These are phyloP conservation scores for Scheffersomyces spartinae DNA, from an alignment of 805 yeast genomes.

Conservation along the genomic window DNA sequence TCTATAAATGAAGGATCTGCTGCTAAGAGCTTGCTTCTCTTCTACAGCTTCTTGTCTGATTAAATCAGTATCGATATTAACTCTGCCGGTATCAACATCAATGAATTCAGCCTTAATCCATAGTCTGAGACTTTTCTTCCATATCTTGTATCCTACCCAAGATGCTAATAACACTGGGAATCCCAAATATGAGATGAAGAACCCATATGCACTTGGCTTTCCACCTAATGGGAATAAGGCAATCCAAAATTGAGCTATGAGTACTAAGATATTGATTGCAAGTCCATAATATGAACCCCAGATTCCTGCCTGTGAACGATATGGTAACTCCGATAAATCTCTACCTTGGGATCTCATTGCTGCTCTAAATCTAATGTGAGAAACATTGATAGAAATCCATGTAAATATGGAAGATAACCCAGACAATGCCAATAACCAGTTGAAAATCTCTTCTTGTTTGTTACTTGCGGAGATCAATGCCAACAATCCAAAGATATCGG, in stretches of 20 bases:
- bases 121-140: constrained; percentile 14
- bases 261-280: constrained; percentile 34
- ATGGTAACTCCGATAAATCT: constrained; percentile 40
- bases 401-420: constrained; percentile 54
- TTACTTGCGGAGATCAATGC: constrained; percentile 56
- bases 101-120: constrained; percentile 17
- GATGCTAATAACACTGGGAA: constrained; percentile 18
- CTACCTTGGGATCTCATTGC: constrained; percentile 47
- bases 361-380: constrained; percentile 47
- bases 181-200: constrained; percentile 22
- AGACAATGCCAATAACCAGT: constrained; percentile 53
- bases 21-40: constrained; percentile 15
- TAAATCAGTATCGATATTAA: constrained; percentile 19
- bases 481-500: constrained; percentile 45
- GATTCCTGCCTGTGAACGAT: constrained; percentile 38
- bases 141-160: constrained; percentile 20
- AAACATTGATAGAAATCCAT: constrained; percentile 46
- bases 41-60: constrained; percentile 25
- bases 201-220: constrained; percentile 17
- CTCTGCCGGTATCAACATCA: constrained; percentile 25
- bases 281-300: constrained; percentile 44
- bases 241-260: constrained; percentile 56
- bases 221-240: constrained; percentile 50
- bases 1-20: constrained; percentile 14
- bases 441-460: constrained; percentile 43